Conservation (phyloP, 2,329 filamentous ascomycete species). For the Drechslerella coelobrocha region DNA sequence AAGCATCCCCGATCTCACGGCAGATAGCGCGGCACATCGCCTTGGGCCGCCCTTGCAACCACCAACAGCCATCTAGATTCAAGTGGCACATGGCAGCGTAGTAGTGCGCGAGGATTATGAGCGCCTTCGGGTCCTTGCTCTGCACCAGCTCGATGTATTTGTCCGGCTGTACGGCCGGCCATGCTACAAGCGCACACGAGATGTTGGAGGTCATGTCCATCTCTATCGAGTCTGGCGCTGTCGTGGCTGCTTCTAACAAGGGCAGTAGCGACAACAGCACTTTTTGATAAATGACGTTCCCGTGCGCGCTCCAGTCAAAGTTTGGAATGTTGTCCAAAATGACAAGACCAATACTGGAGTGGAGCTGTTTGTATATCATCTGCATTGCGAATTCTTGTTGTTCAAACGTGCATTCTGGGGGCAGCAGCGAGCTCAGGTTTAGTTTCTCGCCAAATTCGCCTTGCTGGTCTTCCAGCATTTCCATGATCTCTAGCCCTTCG, state of each 20-base stretch:
- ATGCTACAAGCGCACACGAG: constrained; percentile 41
- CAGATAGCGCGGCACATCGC: constrained; percentile 47
- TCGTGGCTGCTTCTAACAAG: constrained; percentile 36
- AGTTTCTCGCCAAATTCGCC: constrained; percentile 1
- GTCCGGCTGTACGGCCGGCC: constrained; percentile 47
- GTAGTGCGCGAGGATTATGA: constrained; percentile 47
- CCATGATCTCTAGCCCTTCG: constrained; percentile 39
- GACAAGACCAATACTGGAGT: constrained; percentile 17
- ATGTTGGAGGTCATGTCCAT: constrained; percentile 50
- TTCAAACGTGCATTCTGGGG: constrained; percentile 33
- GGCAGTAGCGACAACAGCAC: constrained; percentile 39
- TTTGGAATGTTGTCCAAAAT: constrained; percentile 37
- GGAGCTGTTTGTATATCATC: constrained; percentile 14
- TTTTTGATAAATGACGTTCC: constrained; percentile 43
- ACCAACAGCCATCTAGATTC: constrained; percentile 40
- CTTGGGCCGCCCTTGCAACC: constrained; percentile 36
- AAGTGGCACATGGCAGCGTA: constrained; percentile 48
- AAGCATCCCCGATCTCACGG: constrained; percentile 31
- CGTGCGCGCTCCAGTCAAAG: constrained; percentile 41
- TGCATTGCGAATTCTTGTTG: constrained; percentile 32
- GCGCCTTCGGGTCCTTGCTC: constrained; percentile 36
- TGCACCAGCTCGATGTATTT: constrained; percentile 43
- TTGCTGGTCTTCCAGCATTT: constrained; percentile 42
- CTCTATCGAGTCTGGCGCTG: constrained; percentile 31
- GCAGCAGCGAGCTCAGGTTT: constrained; percentile 19